Evolutionary conservation across 805 yeast species (phyloP).

Genomic region (Cyberlindnera amylophila): DNA sequence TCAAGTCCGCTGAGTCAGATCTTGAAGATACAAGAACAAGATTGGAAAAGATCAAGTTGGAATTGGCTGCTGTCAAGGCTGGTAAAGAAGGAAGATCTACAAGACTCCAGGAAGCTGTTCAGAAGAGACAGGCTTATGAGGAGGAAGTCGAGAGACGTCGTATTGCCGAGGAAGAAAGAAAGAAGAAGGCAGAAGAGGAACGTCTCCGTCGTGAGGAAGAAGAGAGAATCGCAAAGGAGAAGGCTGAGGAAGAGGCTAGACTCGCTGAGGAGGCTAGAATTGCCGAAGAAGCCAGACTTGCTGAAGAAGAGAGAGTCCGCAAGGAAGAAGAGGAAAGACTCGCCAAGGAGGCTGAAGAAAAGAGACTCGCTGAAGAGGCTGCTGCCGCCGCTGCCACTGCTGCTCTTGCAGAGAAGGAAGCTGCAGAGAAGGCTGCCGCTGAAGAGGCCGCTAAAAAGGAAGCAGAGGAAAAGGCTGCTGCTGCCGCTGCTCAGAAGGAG

Average conservation of each 20-base stretch:
- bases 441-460: neutral
- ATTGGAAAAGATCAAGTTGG: conserved; percentile 18
- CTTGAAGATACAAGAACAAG: conserved; percentile 16
- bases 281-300: conserved; percentile 17
- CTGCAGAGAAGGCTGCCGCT: neutral
- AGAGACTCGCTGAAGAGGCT: conserved; percentile 1
- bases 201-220: conserved; percentile 14
- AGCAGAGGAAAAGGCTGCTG: conserved; percentile 1
- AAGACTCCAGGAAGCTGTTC: conserved; percentile 24
- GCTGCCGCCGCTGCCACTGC: conserved; percentile 10
- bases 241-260: conserved; percentile 11
- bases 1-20: conserved; percentile 19
- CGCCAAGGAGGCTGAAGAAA: conserved; percentile 4
- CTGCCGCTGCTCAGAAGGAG: conserved; percentile 4
- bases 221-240: conserved; percentile 13
- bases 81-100: conserved; percentile 19
- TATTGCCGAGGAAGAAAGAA: conserved; percentile 11
- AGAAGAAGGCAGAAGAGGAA: conserved; percentile 17
- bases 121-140: conserved; percentile 23
- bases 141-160: conserved; percentile 13
- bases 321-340: conserved; percentile 5
- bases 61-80: conserved; percentile 23
- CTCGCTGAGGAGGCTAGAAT: conserved; percentile 14
- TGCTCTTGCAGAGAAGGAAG: conserved; percentile 7
- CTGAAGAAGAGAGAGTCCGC: conserved; percentile 6